Evolutionary conservation across 108 stramenopile species (phyloP).

Genomic region (Cyclotella baltica): DNA sequence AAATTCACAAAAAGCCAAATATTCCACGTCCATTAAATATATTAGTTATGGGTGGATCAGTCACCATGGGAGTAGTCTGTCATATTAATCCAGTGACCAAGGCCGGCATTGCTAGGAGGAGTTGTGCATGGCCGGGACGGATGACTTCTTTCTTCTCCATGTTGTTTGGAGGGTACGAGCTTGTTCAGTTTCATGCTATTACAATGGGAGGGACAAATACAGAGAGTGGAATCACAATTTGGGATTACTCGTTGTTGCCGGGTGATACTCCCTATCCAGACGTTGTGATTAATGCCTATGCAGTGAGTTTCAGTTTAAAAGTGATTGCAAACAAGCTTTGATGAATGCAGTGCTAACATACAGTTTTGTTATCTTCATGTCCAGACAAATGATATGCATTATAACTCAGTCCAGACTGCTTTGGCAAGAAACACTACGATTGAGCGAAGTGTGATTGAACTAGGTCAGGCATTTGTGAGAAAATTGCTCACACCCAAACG

Average conservation of each 20-base stretch:
- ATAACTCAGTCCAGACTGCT: slow-evolving; percentile 56
- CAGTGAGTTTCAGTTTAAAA: slow-evolving; percentile 6
- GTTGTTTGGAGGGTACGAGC: slow-evolving; percentile 35
- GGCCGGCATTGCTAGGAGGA: slow-evolving; percentile 52
- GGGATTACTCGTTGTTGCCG: slow-evolving; percentile 77
- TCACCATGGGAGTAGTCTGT: slow-evolving; percentile 80
- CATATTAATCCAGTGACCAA: slow-evolving; percentile 57
- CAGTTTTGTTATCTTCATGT: not conserved
- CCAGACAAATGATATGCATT: slow-evolving; percentile 83
- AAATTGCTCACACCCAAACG: slow-evolving; percentile 53
- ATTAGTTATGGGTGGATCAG: slow-evolving; percentile 78
- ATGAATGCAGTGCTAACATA: not conserved
- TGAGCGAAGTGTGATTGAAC: slow-evolving; percentile 65
- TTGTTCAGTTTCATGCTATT: slow-evolving; percentile 62
- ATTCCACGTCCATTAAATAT: slow-evolving; percentile 72
- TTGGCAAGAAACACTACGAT: slow-evolving; percentile 59
- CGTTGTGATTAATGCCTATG: slow-evolving; percentile 80
- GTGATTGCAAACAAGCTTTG: not conserved
- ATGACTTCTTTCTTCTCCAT: slow-evolving; percentile 38
- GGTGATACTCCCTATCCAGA: slow-evolving; percentile 73
- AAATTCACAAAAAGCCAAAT: slow-evolving; percentile 29
- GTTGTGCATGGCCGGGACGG: slow-evolving; percentile 74
- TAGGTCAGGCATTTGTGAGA: slow-evolving; percentile 73
- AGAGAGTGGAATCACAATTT: slow-evolving; percentile 69
- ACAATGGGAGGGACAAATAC: slow-evolving; percentile 84